Conservation (phyloP, 2,329 filamentous ascomycete species). For the Diaporthe sp. region DNA sequence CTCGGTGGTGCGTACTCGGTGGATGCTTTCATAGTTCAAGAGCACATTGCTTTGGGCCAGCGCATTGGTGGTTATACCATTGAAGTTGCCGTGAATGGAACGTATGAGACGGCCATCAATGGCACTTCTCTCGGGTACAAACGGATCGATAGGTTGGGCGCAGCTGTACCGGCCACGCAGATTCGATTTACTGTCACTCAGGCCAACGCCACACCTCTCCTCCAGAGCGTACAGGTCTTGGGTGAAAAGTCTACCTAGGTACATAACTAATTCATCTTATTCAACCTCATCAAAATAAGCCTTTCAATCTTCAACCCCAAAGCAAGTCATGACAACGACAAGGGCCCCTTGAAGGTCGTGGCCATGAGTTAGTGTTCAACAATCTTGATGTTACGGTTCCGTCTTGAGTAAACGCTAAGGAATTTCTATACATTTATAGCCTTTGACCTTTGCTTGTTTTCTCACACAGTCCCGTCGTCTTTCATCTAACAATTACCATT, state of each 20-base stretch:
- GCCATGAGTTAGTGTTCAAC: too few relatives aligned
- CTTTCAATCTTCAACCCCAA: too few relatives aligned
- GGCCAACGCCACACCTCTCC: conserved; percentile 19
- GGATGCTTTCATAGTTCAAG: conserved; percentile 47
- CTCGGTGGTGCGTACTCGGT: conserved; percentile 43
- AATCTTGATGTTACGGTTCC: background rate
- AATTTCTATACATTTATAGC: background rate
- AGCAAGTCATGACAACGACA: too few relatives aligned
- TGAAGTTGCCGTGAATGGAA: conserved; percentile 38
- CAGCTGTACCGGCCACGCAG: background rate
- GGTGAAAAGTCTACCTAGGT: background rate
- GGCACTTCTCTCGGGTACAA: conserved; percentile 19
- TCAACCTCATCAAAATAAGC: background rate
- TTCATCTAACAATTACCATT: background rate
- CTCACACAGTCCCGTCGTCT: background rate
- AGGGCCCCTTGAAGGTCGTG: too few relatives aligned
- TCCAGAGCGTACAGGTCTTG: conserved; percentile 13
- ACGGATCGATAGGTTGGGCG: conserved; percentile 12
- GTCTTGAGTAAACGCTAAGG: background rate
- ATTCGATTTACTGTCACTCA: conserved; percentile 13
- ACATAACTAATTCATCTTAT: background rate
- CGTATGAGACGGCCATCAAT: background rate
- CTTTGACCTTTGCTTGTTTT: background rate
- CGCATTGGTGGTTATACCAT: conserved; percentile 49
- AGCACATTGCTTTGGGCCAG: conserved; percentile 49